Evolutionary conservation across 441 rosid species (phyloP), one percentile per base, ranked within the genome.

Genomic region (Populus hybrid): DNA sequence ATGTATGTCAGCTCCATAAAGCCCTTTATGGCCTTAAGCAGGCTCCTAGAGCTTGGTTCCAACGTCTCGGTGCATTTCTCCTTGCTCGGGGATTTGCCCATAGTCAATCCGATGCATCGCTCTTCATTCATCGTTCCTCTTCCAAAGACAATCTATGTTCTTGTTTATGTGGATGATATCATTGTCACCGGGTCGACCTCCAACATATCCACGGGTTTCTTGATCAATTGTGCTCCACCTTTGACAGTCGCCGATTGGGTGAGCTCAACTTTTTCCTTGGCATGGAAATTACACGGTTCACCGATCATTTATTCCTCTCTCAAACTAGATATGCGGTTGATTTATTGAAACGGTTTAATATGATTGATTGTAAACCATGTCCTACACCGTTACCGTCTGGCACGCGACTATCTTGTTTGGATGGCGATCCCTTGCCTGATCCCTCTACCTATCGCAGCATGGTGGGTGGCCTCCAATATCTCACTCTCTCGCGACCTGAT

Each of bases 171-270:
- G 8, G 21, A 53, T 53, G 21, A 16, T 16, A 53, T 53, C 61
- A 18, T 53, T 53, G 21, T 53, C 61, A 53, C 8, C 7, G 3
- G 9, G 2, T 53, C 2, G 1, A 53, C 0, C 2, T 16, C 3
- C 1, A 53, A 0, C 2, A 1, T 6, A 3, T 16, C 8, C 61
- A 53, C 21, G 0, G 0, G 0, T 53, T 53, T 53, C 21, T 53
- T 53, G 9, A 53, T 53, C 21, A 16, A 16, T 16, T 53, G 2
- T 53, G 21, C 61, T 53, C 21, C 21, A 53, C 8, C 21, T 53
- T 53, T 53, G 0, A 53, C 2, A 18, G 1, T 16, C 8, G 0
- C 0, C 8, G 2, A 18, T 0, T 53, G 0, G 61, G 61, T 5
- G 21, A 53, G n/a, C n/a, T n/a, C n/a, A n/a, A n/a, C n/a, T n/a